Evolutionary conservation across 2,329 filamentous ascomycete species (phyloP).

Genomic region (Colletotrichum sp.): DNA sequence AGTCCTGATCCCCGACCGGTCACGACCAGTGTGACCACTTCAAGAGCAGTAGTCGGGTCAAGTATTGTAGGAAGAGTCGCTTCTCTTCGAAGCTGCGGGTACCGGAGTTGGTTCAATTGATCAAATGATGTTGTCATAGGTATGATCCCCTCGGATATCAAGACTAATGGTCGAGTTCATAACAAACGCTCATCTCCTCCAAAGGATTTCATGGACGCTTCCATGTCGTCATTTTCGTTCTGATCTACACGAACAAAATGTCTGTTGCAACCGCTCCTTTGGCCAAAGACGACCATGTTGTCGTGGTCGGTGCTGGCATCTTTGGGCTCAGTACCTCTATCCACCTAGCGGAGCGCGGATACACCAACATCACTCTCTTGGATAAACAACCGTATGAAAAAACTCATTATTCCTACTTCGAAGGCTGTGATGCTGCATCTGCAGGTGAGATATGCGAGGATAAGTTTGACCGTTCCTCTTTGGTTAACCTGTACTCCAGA

Average conservation of each 20-base stretch:
- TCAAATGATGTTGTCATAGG: neutral
- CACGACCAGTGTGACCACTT: neutral
- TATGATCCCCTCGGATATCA: neutral
- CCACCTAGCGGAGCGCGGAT: slow-evolving; percentile 36
- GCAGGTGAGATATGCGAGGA: slow-evolving; percentile 31
- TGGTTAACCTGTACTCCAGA: neutral
- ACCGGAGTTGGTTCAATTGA: rapidly evolving
- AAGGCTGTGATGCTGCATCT: slow-evolving; percentile 47
- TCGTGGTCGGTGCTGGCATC: neutral
- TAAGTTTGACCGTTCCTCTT: neutral
- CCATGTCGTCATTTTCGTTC: neutral
- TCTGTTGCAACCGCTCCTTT: neutral
- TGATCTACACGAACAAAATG: neutral
- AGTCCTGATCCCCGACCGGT: neutral
- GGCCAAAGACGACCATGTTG: neutral
- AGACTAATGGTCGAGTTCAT: neutral
- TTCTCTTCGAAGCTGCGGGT: neutral
- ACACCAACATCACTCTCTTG: slow-evolving; percentile 50
- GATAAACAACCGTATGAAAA: slow-evolving; percentile 48
- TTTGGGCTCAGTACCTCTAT: neutral
- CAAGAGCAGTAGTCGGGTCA: neutral
- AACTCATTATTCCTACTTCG: slow-evolving; percentile 40
- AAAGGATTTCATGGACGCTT: rapidly evolving
- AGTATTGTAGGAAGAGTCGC: neutral
- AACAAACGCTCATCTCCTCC: neutral